A percentile compares a stretch with the other conserved stretches of the same genome.
These are phyloP conservation scores for Suillus americanus DNA, from an alignment of 768 basidiomycete species.

Conservation along the genomic window DNA sequence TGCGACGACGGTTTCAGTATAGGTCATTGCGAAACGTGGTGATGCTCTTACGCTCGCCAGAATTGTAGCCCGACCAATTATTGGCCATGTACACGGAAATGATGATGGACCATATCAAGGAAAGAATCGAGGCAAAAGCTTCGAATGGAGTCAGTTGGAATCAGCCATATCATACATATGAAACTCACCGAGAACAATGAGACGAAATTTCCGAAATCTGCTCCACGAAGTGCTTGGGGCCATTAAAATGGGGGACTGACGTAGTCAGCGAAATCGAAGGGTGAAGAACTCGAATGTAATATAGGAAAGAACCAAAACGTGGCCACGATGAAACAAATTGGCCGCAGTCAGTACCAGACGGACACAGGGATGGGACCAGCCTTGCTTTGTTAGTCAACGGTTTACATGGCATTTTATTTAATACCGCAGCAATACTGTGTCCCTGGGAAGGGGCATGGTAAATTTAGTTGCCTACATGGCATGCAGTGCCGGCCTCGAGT, in stretches of 20 bases:
- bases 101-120: conserved; percentile 33
- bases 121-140: conserved; percentile 35
- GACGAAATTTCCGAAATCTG: conserved; percentile 34
- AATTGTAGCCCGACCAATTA: conserved; percentile 34
- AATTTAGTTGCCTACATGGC: conserved; percentile 3
- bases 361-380: conserved; percentile 10
- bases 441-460: neutral
- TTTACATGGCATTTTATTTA: neutral
- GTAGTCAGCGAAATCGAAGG: conserved; percentile 7
- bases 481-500: conserved; percentile 12
- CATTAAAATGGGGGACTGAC: conserved; percentile 15
- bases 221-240: conserved; percentile 28
- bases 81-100: conserved; percentile 35
- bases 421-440: neutral
- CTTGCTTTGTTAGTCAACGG: neutral
- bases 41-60: conserved; percentile 32
- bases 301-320: neutral
- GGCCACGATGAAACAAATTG: conserved; percentile 10
- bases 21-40: neutral
- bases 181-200: conserved; percentile 35
- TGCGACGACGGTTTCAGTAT: conserved; percentile 14
- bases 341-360: conserved; percentile 11
- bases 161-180: neutral
- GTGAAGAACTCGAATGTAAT: conserved; percentile 3
- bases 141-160: neutral